Evolutionary conservation across 176 grass and related monocot genomes (phyloP).

Genomic region (Phyllostachys edulis): DNA sequence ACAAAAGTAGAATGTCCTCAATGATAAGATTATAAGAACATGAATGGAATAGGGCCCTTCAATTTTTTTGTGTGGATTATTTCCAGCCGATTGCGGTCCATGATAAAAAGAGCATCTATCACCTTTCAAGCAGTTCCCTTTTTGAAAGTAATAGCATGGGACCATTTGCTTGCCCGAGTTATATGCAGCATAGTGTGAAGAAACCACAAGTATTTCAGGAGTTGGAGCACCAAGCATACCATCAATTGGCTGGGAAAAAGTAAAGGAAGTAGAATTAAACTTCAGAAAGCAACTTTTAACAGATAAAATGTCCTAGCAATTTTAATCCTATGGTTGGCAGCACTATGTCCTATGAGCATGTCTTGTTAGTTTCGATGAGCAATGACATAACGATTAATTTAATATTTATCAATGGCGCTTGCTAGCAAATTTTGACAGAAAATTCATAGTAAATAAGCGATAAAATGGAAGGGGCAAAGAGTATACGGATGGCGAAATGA

Average conservation of each 20-base stretch:
- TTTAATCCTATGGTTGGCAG: neutral
- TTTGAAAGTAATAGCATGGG: constrained; percentile 95
- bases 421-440: neutral
- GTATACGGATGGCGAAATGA: constrained; percentile 81
- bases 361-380: neutral
- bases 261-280: constrained; percentile 37
- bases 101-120: constrained; percentile 86
- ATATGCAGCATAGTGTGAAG: constrained; percentile 46
- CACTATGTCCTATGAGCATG: neutral
- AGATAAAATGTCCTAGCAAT: constrained; percentile 9
- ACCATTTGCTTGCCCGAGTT: constrained; percentile 63
- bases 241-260: constrained; percentile 75
- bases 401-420: too few relatives aligned
- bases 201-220: constrained; percentile 34
- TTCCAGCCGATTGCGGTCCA: constrained; percentile 46
- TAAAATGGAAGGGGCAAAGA: neutral
- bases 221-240: constrained; percentile 57
- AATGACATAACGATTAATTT: too few relatives aligned
- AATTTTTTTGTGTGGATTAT: too few relatives aligned
- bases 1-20: too few relatives aligned
- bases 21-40: too few relatives aligned
- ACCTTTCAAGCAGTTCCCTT: constrained; percentile 93
- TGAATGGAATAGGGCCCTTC: too few relatives aligned
- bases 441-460: neutral
- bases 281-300: constrained; percentile 9